Evolutionary conservation across 2,329 filamentous ascomycete species (phyloP).

Genomic region (Erysiphe pulchra): DNA sequence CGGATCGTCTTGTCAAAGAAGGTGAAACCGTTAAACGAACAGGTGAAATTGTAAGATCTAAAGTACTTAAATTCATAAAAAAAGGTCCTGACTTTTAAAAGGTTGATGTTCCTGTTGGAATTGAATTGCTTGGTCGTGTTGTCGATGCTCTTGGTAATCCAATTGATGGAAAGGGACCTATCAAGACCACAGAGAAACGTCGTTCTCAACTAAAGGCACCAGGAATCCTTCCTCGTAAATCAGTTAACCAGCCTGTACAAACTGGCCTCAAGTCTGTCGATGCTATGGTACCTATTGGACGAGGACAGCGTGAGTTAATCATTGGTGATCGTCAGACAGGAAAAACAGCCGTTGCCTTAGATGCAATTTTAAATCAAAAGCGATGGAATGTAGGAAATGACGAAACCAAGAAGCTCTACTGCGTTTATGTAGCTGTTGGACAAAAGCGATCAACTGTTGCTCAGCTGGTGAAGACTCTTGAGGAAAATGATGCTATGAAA

Average conservation of each 20-base stretch:
- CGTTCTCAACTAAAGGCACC: slow-evolving; percentile 98
- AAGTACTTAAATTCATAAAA: slow-evolving; percentile 15
- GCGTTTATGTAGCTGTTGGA: slow-evolving; percentile 93
- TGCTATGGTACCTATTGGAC: slow-evolving; percentile 98
- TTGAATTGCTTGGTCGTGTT: slow-evolving; percentile 87
- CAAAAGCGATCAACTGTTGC: slow-evolving; percentile 99
- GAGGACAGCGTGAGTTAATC: slow-evolving; percentile 99
- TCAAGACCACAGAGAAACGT: slow-evolving; percentile 75
- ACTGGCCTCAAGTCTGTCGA: slow-evolving; percentile 98
- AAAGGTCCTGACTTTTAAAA: slow-evolving; percentile 16
- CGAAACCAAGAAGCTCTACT: slow-evolving; percentile 98
- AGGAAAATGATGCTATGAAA: slow-evolving; percentile 99
- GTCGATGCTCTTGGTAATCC: slow-evolving; percentile 97
- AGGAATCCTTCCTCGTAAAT: slow-evolving; percentile 87
- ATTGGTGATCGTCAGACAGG: slow-evolving; percentile 99
- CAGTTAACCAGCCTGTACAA: slow-evolving; percentile 97
- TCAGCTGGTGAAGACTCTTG: slow-evolving; percentile 97
- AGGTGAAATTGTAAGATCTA: slow-evolving; percentile 71
- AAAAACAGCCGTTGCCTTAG: slow-evolving; percentile 96
- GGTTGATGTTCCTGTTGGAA: slow-evolving; percentile 91
- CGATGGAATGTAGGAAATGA: slow-evolving; percentile 75
- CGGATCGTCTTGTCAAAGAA: slow-evolving; percentile 98
- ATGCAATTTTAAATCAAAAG: slow-evolving; percentile 98
- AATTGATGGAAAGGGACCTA: slow-evolving; percentile 95
- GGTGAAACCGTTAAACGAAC: slow-evolving; percentile 99